phyloP scores from a whole-genome alignment of 169 alveolate species.

The Plasmodium fragile region DNA sequence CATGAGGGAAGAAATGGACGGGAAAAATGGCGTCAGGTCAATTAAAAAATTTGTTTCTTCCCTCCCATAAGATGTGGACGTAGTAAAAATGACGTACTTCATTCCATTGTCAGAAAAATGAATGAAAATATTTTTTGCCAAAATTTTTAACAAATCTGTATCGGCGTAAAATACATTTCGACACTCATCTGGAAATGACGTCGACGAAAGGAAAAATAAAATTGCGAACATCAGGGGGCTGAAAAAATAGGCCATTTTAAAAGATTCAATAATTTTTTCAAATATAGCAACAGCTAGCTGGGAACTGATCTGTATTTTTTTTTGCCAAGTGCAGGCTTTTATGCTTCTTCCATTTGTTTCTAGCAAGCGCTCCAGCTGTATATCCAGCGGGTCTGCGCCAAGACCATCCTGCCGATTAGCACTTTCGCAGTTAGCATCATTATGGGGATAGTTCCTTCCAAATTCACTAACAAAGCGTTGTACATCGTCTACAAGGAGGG shows the following conservation, averaged over 20 bases:
- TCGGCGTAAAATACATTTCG: constrained; percentile 18
- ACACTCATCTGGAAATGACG: constrained; percentile 39
- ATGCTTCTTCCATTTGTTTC: constrained; percentile 32
- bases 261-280: constrained; percentile 56
- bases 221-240: constrained; percentile 44
- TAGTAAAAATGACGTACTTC: constrained; percentile 37
- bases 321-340: neutral
- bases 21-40: constrained; percentile 33
- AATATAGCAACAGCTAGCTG: neutral
- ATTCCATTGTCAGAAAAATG: constrained; percentile 24
- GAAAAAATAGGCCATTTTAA: constrained; percentile 38
- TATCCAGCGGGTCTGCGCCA: neutral
- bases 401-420: neutral
- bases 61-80: constrained; percentile 30
- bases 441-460: neutral
- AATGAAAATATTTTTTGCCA: constrained; percentile 39
- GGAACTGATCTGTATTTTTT: constrained; percentile 1
- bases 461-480: neutral
- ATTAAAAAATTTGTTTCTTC: constrained; percentile 18
- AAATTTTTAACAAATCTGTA: constrained; percentile 34
- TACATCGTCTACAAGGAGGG: neutral
- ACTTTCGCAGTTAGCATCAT: neutral
- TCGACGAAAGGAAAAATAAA: constrained; percentile 62
- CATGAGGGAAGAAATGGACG: constrained; percentile 39
- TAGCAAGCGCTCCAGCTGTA: neutral